phyloP scores from a whole-genome alignment of 2,329 filamentous ascomycete species.

The Aspergillus sp. region DNA sequence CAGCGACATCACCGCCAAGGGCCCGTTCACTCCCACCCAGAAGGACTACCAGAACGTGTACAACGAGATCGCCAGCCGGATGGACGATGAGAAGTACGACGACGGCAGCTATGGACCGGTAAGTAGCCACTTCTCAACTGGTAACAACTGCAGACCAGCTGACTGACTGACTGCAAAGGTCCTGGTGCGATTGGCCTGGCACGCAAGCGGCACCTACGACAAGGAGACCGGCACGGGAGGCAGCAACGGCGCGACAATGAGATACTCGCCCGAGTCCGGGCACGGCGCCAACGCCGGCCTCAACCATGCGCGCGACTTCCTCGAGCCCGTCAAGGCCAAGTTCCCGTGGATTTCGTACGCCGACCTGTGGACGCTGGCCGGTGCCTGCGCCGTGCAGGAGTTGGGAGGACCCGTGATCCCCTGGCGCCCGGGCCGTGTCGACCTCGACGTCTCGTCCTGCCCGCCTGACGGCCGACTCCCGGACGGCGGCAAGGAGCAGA shows the following conservation, averaged over 20 bases:
- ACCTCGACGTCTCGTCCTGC: constrained; percentile 72
- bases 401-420: constrained; percentile 83
- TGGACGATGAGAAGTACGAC: constrained; percentile 92
- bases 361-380: constrained; percentile 89
- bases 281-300: constrained; percentile 94
- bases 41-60: constrained; percentile 95
- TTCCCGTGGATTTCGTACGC: constrained; percentile 96
- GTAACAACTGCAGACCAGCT: no score
- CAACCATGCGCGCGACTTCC: constrained; percentile 76
- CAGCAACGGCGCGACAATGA: constrained; percentile 94
- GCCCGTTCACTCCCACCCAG: constrained; percentile 62
- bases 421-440: constrained; percentile 75
- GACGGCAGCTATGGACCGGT: constrained; percentile 90
- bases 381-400: constrained; percentile 82
- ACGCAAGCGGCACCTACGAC: constrained; percentile 86
- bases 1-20: constrained; percentile 38
- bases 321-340: constrained; percentile 80
- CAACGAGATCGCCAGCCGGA: constrained; percentile 66
- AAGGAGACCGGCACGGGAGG: constrained; percentile 80
- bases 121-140: constrained; percentile 13
- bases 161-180: no score
- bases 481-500: constrained; percentile 66
- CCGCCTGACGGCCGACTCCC: constrained; percentile 88
- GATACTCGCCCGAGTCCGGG: constrained; percentile 77
- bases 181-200: constrained; percentile 43